Percentiles rank a stretch among this genome's conserved stretches.
Conservation (phyloP, 2,329 filamentous ascomycete species). For the Colletotrichum horii region DNA sequence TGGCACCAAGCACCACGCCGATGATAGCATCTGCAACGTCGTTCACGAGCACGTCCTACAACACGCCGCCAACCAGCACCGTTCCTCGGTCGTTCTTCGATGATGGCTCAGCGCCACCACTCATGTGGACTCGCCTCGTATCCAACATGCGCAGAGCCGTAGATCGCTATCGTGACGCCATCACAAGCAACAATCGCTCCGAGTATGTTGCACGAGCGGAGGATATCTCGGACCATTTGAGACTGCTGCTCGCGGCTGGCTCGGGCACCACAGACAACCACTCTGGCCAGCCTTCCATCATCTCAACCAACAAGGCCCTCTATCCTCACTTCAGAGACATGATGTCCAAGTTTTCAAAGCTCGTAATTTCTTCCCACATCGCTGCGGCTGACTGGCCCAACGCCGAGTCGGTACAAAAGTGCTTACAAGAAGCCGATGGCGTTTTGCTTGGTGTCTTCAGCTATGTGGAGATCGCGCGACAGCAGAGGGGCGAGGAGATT, state of each 20-base stretch:
- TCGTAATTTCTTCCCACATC: conserved; percentile 97
- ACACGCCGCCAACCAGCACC: conserved; percentile 60
- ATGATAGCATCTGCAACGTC: conserved; percentile 65
- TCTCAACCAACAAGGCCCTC: conserved; percentile 94
- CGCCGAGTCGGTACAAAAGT: conserved; percentile 92
- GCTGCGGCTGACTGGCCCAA: conserved; percentile 96
- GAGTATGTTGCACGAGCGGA: conserved; percentile 96
- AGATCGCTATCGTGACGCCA: conserved; percentile 88
- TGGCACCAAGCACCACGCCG: conserved; percentile 44
- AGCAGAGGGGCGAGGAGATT: conserved; percentile 92
- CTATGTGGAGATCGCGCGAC: conserved; percentile 93
- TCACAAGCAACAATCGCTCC: conserved; percentile 80
- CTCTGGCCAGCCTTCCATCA: conserved; percentile 98
- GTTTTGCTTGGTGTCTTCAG: conserved; percentile 93
- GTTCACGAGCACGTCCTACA: conserved; percentile 64
- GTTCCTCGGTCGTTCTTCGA: conserved; percentile 89
- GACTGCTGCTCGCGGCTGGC: conserved; percentile 90
- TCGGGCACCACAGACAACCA: conserved; percentile 99
- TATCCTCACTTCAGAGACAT: conserved; percentile 98
- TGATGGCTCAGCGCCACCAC: conserved; percentile 77
- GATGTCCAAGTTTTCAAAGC: conserved; percentile 99
- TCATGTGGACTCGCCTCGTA: conserved; percentile 90
- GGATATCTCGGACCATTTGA: conserved; percentile 95
- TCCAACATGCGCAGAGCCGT: conserved; percentile 93
- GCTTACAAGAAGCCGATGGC: conserved; percentile 95